Evolutionary conservation across 257 asterid genomes (phyloP).

Genomic region (Nicotiana paniculata): DNA sequence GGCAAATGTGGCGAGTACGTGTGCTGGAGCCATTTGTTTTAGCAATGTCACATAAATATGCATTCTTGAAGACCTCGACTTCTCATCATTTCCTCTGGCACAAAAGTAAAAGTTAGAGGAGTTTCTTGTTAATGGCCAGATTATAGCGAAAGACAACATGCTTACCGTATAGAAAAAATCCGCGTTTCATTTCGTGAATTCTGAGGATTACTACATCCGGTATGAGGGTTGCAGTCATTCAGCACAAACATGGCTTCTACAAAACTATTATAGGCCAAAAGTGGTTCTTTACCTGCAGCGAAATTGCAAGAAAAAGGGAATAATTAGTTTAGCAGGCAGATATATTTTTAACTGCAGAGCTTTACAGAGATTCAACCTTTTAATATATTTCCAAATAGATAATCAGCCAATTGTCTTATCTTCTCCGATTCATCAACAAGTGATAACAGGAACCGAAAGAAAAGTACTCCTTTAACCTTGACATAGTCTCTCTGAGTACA

Average conservation of each 20-base stretch:
- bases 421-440: constrained; percentile 87
- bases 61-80: constrained; percentile 75
- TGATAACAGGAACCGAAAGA: constrained; percentile 76
- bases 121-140: background rate
- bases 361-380: constrained; percentile 45
- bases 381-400: constrained; percentile 80
- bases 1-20: constrained; percentile 88
- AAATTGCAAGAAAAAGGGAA: background rate
- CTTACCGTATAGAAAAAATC: constrained; percentile 68
- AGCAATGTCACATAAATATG: constrained; percentile 73
- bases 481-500: constrained; percentile 79
- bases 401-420: constrained; percentile 80
- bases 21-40: constrained; percentile 97
- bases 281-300: constrained; percentile 89
- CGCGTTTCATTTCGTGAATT: constrained; percentile 50
- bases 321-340: background rate
- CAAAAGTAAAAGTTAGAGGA: constrained; percentile 9
- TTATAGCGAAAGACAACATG: constrained; percentile 5
- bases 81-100: constrained; percentile 75
- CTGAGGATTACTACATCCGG: constrained; percentile 69
- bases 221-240: constrained; percentile 89
- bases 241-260: constrained; percentile 80
- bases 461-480: constrained; percentile 94
- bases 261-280: constrained; percentile 92
- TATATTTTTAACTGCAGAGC: background rate